Conservation (phyloP, 2,329 filamentous ascomycete genomes). For the Penicillium hordei region DNA sequence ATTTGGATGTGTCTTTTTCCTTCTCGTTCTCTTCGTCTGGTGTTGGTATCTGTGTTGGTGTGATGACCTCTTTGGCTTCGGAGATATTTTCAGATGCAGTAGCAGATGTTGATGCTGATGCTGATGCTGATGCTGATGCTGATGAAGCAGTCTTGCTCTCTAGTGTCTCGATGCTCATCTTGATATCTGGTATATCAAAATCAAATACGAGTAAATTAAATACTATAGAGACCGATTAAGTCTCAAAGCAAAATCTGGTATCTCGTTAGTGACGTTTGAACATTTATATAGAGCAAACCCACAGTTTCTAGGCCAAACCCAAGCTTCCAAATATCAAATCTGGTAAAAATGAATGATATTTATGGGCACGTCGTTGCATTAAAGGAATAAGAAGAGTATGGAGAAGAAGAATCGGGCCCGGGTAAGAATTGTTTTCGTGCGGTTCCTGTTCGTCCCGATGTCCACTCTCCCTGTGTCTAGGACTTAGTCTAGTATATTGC, state of each 20-base stretch:
- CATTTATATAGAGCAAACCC: background rate
- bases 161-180: conserved; percentile 13
- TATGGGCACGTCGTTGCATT: background rate
- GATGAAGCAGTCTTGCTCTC: background rate
- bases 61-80: background rate
- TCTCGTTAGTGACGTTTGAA: background rate
- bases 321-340: background rate
- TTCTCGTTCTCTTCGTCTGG: background rate
- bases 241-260: background rate
- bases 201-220: background rate
- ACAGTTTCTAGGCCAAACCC: background rate
- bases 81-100: background rate
- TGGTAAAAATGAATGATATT: background rate
- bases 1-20: background rate
- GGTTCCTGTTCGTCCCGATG: conserved; percentile 21
- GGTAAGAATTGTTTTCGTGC: conserved; percentile 16
- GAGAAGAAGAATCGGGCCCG: conserved; percentile 11
- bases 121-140: background rate
- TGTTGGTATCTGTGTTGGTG: background rate
- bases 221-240: background rate
- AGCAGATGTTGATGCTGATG: background rate
- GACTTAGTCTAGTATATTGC: no score
- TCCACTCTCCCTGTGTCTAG: no score
- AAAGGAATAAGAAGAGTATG: background rate
- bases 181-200: background rate